Base-by-base conservation (phyloP, 116 monocot species). In the Trichopus zeylanicus region DNA sequence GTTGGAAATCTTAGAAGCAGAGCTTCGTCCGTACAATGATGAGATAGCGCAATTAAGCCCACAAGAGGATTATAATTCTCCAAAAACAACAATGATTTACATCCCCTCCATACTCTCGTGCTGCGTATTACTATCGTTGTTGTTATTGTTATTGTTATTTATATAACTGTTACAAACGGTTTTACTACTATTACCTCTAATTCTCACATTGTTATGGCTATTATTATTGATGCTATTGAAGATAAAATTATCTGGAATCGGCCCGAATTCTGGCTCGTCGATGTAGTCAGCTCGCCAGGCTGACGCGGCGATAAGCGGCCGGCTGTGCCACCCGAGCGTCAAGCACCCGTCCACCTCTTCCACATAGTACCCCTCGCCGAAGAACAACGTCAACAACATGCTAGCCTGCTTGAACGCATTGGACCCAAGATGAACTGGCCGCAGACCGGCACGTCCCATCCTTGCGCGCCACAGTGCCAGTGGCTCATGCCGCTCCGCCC, bases 401-500 rank as follows among this genome's bases (percentile, higher is more conserved):
- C 85, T 77, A 4, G 85, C 85, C 65, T 86, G 85, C 55, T 73
- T 73, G 59, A 74, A 77, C 27, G 85, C 85, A 48, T 76, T 76
- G 26, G 81, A 77, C 1, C 85, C 85, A n/a, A 81, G 71, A 25
- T 77, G 77, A 6, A 81, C 81, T 30, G 85, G 57, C 27, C 20
- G 54, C 6, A 86, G 55, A 2, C 85, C 77, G 46, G 61, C 74
- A 15, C 55, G 66, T 34, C 18, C 34, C 53, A 86, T 25, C 23
- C 85, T 57, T n/a, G 21, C 55, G 38, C 62, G 27, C 85, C 85
- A 86, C 56, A 65, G 56, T 23, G 32, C 26, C 64, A 86, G 61
- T 54, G 85, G 85, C 74, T 86, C 85, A 73, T 86, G 85, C 49
- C 85, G 62, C 67, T 81, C 85, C 3, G 67, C 70, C 29, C n/a